Percentiles rank a stretch among this genome's conserved stretches.
Conservation (phyloP, 768 basidiomycete genomes). For the Plicaturopsis crispa region DNA sequence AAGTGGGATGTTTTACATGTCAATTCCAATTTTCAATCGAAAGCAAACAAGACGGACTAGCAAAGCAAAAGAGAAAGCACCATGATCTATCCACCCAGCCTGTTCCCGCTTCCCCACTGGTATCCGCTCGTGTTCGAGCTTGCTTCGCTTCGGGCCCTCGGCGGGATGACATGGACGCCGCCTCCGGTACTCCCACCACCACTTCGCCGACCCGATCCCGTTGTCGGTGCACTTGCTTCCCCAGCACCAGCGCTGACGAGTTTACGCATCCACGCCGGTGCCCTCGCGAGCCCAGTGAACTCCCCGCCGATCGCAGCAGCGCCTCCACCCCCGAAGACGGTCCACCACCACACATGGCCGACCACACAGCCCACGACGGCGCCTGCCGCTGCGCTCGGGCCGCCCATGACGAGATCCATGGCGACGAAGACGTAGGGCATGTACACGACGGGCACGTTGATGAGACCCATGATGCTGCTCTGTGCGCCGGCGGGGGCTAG, state of each 20-base stretch:
- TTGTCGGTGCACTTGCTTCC: conserved; percentile 14
- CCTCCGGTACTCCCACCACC: conserved; percentile 27
- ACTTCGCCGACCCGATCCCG: conserved; percentile 20
- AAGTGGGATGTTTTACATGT: no score
- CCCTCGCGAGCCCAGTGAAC: conserved; percentile 34
- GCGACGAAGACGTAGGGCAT: conserved; percentile 69
- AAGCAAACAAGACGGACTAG: conserved; percentile 9
- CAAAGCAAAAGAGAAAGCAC: no score
- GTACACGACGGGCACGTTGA: conserved; percentile 66
- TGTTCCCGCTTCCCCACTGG: conserved; percentile 48
- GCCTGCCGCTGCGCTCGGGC: conserved; percentile 45
- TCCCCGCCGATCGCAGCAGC: conserved; percentile 31
- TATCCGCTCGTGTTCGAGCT: conserved; percentile 22
- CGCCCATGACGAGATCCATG: conserved; percentile 62
- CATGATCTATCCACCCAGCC: conserved; percentile 35
- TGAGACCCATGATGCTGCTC: conserved; percentile 72
- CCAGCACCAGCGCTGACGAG: conserved; percentile 35
- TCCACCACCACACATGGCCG: conserved; percentile 82
- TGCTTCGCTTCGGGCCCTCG: conserved; percentile 26
- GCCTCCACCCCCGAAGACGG: conserved; percentile 46
- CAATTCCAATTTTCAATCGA: conserved; percentile 1
- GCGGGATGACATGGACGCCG: conserved; percentile 56
- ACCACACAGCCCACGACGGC: conserved; percentile 64
- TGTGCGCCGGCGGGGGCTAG: conserved; percentile 60
- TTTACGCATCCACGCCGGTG: conserved; percentile 52